Base-by-base conservation (phyloP, 1,284 basidiomycete species). In the Phlebopus sp. region DNA sequence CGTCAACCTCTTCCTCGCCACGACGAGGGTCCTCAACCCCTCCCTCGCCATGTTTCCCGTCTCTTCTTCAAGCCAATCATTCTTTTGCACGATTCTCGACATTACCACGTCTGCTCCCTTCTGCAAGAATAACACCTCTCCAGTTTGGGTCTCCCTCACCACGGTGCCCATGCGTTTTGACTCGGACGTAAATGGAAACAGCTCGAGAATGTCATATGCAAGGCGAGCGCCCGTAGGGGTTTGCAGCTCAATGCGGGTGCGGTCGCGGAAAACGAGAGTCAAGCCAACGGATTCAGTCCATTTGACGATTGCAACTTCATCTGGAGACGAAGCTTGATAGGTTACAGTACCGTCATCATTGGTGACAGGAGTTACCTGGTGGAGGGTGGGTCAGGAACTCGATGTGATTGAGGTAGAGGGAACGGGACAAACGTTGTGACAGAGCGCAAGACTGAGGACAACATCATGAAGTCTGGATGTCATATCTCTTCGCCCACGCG, bases 51-150 rank as follows among this genome's bases (percentile, higher is more conserved):
- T 99, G 63, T 99, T 99, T 10, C 89, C 95, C 13, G 90, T 94
- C 69, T 99, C 97, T 63, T 99, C 97, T 56, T 99, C 97, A 1
- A 99, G 77, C 97, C 97, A 99, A 70, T 99, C 97, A 63, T 98
- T 98, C 56, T 91, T 84, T 60, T 92, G 91, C 17, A 99, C 96
- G 47, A 99, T 94, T 56, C 77, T 81, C 29, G 86, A 77, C 96
- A 99, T 99, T 45, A 99, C 92, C 3, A 95, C 93, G 60, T 99
- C 97, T 0, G 96, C 97, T 10, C 97, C 97, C 66, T 99, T 99
- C 64, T 98, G 92, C 52, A 96, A 76, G 69, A 99, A 99, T 1
- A 77, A 83, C 46, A 95, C 84, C 50, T 95, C 91, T 36, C 86
- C 84, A 0, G 82, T 78, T 27, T 77, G 72, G 0, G 73, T 68